These are phyloP conservation scores for Decorospora gaudefroyi DNA, from an alignment of 2,329 filamentous ascomycete species.

Conservation along the genomic window DNA sequence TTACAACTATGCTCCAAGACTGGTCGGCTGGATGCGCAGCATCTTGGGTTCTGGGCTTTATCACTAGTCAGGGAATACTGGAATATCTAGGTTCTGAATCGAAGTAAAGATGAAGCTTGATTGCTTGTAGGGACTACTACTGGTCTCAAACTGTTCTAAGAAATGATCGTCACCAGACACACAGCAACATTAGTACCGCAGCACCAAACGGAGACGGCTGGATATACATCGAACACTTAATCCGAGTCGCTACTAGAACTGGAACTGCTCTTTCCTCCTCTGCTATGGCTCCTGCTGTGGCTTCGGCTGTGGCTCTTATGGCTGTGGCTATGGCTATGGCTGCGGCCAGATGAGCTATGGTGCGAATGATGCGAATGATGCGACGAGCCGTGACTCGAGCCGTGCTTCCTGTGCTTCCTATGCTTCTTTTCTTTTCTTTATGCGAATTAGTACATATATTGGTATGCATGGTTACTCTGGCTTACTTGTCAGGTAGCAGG, in stretches of 20 bases:
- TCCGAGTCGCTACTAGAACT: constrained; percentile 47
- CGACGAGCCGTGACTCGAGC: constrained; percentile 36
- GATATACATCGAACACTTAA: constrained; percentile 16
- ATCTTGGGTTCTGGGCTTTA: too few species aligned
- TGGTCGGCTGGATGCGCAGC: too few species aligned
- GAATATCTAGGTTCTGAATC: too few species aligned
- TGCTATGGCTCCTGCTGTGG: constrained; percentile 41
- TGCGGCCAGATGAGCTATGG: constrained; percentile 2
- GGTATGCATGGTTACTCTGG: neutral
- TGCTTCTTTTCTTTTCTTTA: constrained; percentile 39
- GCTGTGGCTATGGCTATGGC: constrained; percentile 36
- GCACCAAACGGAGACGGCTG: neutral
- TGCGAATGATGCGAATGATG: constrained; percentile 20
- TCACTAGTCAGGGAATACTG: too few species aligned
- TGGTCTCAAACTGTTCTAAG: too few species aligned
- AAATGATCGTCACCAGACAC: too few species aligned
- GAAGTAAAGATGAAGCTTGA: too few species aligned
- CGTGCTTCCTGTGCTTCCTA: constrained; percentile 42
- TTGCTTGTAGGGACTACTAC: too few species aligned
- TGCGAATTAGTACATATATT: constrained; percentile 1
- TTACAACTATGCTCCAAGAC: too few species aligned
- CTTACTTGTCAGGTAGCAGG: constrained; percentile 53
- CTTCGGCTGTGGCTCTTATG: constrained; percentile 42
- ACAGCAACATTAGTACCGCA: too few species aligned
- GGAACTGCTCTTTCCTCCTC: constrained; percentile 38